Evolutionary conservation across 371 early-diverging fungal genomes (phyloP), one percentile per base, ranked within the genome.

Genomic region (Mucor velutinosus): DNA sequence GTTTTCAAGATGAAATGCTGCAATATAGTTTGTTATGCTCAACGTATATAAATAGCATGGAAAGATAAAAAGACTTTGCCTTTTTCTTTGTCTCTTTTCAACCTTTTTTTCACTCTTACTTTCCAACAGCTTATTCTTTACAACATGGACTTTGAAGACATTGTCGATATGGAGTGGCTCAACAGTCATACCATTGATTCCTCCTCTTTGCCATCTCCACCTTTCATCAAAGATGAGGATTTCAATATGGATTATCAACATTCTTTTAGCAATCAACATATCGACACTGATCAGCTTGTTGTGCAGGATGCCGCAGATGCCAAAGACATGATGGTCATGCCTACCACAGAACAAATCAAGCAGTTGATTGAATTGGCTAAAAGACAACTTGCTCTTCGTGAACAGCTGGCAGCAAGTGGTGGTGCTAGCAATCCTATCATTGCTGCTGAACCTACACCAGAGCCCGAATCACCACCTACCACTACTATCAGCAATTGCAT

Each of bases 321-420:
- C 3, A 63, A 45, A 37, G 63, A 63, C 30, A 53, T 63, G 55
- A 30, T 64, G 15, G 58, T 56, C 10, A 65, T 75, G 59, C 78
- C 78, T 21, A 58, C 78, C 7, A 70, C 65, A 19, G 78, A 77
- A 41, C 75, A 77, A 47, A 74, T 77, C 15, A 74, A 72, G 29
- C 75, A 72, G 5, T 23, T 77, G 45, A 75, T 77, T 57, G 78
- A 77, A 66, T 21, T 74, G 17, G 78, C 78, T 15, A 77, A 77
- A 39, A 72, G 66, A 21, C 75, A 77, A 19, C 59, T 77, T 1
- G 78, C 74, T 45, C 59, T 77, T 17, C 69, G 71, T 62, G 75
- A 76, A 45, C 71, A 76, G 33, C 61, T 66, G 19, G 37, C 57
- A 23, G 25, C 35, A 35, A 27, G 37, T 37, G 21, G 21, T 37